Base-by-base conservation (phyloP, 805 yeast genomes). In the Ogataea saltuana region DNA sequence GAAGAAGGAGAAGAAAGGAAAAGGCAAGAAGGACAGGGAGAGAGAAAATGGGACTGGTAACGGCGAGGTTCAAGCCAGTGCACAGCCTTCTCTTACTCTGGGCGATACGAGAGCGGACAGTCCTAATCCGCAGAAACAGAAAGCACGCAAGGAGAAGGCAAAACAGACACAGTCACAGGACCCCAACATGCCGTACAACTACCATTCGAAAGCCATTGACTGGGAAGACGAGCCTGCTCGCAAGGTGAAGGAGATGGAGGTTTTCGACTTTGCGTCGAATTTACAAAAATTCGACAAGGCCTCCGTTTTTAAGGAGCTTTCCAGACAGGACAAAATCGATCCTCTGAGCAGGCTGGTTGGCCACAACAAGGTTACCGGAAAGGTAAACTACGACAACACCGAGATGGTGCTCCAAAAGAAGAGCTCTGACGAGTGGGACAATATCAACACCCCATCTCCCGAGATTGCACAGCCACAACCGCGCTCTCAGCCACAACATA, bases 191-290 rank as follows among this genome's bases (percentile, higher is more conserved):
- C 58, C 53, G 15, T 55, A 58, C 39, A 42, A 51, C 34, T 53
- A 54, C 22, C 42, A 44, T 16, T 37, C 55, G 10, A 57, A 63
- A 15, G 64, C 67, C 10, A 68, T 69, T 3, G 76, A 70, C 35
- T 78, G 81, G 81, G 73, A 70, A 41, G 42, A 48, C 8, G 78
- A 71, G 31, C 78, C 74, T 44, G 72, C 79, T 23, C 51, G 65
- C 44, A 65, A 69, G 46, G 73, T 78, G 60, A 71, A 78, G 51
- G 49, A 64, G 15, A 60, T 72, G 42, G 74, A 70, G 17, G 97
- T 88, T 50, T 90, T 90, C 64, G 97, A 90, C 61, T 90, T 90
- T 63, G 87, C 80, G 42, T 82, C 87, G 11, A 87, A 85, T 58
- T 71, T 90, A 49, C 83, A 83, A 18, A 80, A 81, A 70, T 90